A percentile compares a stretch with the other conserved stretches of the same genome.
phyloP scores from a whole-genome alignment of 176 grass and related monocot species.

The Luzula sylvatica region DNA sequence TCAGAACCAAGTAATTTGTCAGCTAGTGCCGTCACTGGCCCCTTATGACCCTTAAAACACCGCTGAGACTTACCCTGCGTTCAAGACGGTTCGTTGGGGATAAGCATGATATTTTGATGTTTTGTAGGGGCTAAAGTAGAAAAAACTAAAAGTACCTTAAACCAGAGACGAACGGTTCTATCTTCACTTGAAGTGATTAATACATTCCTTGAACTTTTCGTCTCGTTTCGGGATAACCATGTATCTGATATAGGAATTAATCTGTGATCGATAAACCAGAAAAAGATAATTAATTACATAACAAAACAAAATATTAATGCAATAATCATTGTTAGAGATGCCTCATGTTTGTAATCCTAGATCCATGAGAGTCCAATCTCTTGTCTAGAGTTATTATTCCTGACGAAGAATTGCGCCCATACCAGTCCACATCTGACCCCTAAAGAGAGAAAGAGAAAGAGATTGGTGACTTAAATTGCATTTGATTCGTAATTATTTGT shows the following conservation, averaged over 20 bases:
- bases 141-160: slow-evolving; percentile 50
- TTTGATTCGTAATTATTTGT: too few relatives aligned
- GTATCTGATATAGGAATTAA: slow-evolving; percentile 56
- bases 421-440: slow-evolving; percentile 41
- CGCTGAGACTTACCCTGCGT: slow-evolving; percentile 45
- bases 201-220: slow-evolving; percentile 41
- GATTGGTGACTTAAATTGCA: too few relatives aligned
- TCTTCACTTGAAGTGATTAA: slow-evolving; percentile 84
- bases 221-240: slow-evolving; percentile 55
- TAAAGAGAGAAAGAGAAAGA: slow-evolving; percentile 45
- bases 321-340: too few relatives aligned
- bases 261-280: slow-evolving; percentile 25
- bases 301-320: too few relatives aligned
- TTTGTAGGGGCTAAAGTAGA: background rate
- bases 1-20: slow-evolving; percentile 66
- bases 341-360: slow-evolving; percentile 81
- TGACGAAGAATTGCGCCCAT: slow-evolving; percentile 16
- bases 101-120: background rate
- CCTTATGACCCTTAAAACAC: slow-evolving; percentile 76
- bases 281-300: background rate
- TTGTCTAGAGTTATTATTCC: slow-evolving; percentile 9
- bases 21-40: slow-evolving; percentile 49
- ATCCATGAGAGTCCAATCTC: slow-evolving; percentile 46
- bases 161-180: slow-evolving; percentile 72
- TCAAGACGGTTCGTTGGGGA: background rate